A percentile compares a stretch with the other conserved stretches of the same genome.
Evolutionary conservation across 352 stramenopile genomes (phyloP).

Genomic region (Plasmopara halstedii): DNA sequence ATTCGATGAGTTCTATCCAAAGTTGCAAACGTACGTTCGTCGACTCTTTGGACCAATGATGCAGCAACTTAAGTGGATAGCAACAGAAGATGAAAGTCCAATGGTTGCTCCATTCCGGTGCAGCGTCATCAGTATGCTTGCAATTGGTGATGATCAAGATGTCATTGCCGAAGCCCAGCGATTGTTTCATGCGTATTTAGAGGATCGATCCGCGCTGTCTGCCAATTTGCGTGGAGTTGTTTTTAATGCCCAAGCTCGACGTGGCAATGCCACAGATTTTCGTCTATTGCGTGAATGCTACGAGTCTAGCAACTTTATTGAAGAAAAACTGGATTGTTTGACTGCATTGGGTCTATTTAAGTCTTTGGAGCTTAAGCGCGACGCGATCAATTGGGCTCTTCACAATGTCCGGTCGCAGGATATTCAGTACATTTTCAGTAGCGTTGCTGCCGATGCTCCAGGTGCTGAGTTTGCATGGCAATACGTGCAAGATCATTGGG

Average conservation of each 20-base stretch:
- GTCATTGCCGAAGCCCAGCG: slow-evolving; percentile 46
- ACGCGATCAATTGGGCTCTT: slow-evolving; percentile 61
- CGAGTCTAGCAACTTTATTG: slow-evolving; percentile 69
- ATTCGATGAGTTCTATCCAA: slow-evolving; percentile 47
- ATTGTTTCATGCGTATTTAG: slow-evolving; percentile 51
- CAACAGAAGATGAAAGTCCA: slow-evolving; percentile 30
- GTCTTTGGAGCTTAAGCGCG: slow-evolving; percentile 45
- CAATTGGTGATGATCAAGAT: slow-evolving; percentile 36
- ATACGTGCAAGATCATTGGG: slow-evolving; percentile 71
- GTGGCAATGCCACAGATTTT: slow-evolving; percentile 35
- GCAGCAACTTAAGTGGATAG: slow-evolving; percentile 42
- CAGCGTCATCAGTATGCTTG: slow-evolving; percentile 68
- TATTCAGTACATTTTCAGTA: slow-evolving; percentile 70
- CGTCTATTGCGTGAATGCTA: slow-evolving; percentile 47
- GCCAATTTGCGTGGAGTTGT: slow-evolving; percentile 59
- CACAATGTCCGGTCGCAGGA: slow-evolving; percentile 74
- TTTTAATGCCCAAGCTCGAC: slow-evolving; percentile 48
- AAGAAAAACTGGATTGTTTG: slow-evolving; percentile 76
- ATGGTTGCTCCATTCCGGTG: slow-evolving; percentile 55
- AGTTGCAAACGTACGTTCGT: slow-evolving; percentile 58
- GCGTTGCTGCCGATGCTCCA: slow-evolving; percentile 50
- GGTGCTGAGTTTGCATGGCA: slow-evolving; percentile 53
- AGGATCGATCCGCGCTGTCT: slow-evolving; percentile 40
- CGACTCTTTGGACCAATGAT: slow-evolving; percentile 51
- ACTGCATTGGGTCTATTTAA: slow-evolving; percentile 60